phyloP scores from a whole-genome alignment of 2,329 filamentous ascomycete species.

The Sphaerulina vaccinii region DNA sequence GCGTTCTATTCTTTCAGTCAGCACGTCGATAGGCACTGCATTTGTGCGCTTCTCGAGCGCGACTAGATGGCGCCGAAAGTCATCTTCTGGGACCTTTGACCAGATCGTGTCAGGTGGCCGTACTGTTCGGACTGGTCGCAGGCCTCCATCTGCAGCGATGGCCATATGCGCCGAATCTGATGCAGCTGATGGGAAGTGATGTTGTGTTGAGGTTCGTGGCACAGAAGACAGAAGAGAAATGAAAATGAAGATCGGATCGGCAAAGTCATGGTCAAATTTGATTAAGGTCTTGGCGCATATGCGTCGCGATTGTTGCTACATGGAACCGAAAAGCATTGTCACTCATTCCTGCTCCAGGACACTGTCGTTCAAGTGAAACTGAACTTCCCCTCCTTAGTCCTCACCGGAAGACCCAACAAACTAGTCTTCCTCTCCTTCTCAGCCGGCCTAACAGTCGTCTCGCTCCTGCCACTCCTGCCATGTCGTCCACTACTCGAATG shows the following conservation, averaged over 20 bases:
- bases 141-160: not conserved
- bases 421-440: slow-evolving; percentile 18
- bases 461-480: slow-evolving; percentile 19
- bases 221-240: too few relatives aligned
- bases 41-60: slow-evolving; percentile 18
- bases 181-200: not conserved
- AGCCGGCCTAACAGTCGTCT: slow-evolving; percentile 29
- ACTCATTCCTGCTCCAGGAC: not conserved
- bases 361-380: slow-evolving; percentile 11
- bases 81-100: slow-evolving; percentile 11
- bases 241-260: not conserved
- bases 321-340: not conserved
- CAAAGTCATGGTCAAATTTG: not conserved
- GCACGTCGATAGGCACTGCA: slow-evolving; percentile 18
- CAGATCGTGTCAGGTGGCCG: slow-evolving; percentile 10
- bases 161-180: not conserved
- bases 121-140: slow-evolving; percentile 11
- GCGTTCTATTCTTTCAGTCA: not conserved
- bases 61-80: slow-evolving; percentile 16
- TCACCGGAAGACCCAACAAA: slow-evolving; percentile 31
- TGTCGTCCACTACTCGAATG: slow-evolving; percentile 20
- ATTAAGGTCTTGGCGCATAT: not conserved
- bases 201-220: not conserved
- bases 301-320: not conserved
- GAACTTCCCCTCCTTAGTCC: slow-evolving; percentile 32